Evolutionary conservation across 441 rosid genomes (phyloP).

Genomic region (Populus hybrid): DNA sequence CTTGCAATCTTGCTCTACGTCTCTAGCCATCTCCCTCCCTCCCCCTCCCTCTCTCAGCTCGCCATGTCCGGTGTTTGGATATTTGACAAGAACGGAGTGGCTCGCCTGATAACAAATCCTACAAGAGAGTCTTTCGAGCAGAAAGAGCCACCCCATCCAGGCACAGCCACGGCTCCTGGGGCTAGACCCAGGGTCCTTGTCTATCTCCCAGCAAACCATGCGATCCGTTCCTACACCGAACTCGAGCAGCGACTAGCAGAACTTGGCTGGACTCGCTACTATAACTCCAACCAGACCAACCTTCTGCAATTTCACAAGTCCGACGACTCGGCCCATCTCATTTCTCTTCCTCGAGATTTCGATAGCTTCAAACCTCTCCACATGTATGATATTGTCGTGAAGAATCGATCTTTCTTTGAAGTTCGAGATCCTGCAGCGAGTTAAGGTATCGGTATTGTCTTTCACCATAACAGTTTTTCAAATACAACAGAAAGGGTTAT

Average conservation of each 20-base stretch:
- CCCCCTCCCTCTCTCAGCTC: background rate
- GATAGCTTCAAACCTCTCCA: constrained; percentile 38
- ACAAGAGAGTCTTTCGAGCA: constrained; percentile 63
- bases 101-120: constrained; percentile 51
- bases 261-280: constrained; percentile 66
- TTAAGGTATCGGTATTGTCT: background rate
- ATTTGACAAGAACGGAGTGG: constrained; percentile 62
- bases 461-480: background rate
- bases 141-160: constrained; percentile 35
- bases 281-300: constrained; percentile 27
- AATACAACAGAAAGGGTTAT: background rate
- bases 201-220: constrained; percentile 53
- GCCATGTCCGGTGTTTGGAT: constrained; percentile 69
- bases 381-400: constrained; percentile 67
- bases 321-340: constrained; percentile 38
- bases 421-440: constrained; percentile 36
- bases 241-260: constrained; percentile 49
- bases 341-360: constrained; percentile 49
- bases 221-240: constrained; percentile 42
- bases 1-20: background rate
- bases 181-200: constrained; percentile 66
- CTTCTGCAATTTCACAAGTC: constrained; percentile 63
- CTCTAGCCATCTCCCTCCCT: background rate
- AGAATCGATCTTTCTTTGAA: constrained; percentile 59
- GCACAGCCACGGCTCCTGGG: constrained; percentile 67